phyloP scores from a whole-genome alignment of 31 red algal species.

The Bonnemaisonia californica region DNA sequence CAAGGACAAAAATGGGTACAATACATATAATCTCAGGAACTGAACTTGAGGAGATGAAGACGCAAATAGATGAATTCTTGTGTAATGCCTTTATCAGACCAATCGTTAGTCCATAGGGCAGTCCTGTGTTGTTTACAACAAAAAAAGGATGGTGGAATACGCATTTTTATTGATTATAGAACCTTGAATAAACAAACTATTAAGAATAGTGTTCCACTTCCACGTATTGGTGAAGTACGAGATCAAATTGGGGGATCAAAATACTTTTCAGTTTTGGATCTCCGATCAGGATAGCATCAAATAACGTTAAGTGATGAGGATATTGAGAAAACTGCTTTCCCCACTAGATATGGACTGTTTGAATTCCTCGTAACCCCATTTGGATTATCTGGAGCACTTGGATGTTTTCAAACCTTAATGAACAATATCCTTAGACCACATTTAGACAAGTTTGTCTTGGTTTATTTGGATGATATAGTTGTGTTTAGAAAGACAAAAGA shows the following conservation, averaged over 20 bases:
- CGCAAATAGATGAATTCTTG: slow-evolving; percentile 25
- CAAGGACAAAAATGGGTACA: background rate
- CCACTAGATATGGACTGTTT: too few species aligned
- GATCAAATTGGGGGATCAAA: too few species aligned
- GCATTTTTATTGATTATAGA: slow-evolving; percentile 33
- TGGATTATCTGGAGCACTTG: too few species aligned
- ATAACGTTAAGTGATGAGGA: too few species aligned
- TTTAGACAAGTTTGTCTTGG: slow-evolving; percentile 8
- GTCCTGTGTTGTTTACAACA: slow-evolving; percentile 25
- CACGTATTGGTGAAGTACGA: slow-evolving; percentile 43
- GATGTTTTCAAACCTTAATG: slow-evolving; percentile 31
- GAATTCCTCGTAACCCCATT: too few species aligned
- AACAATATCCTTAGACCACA: too few species aligned
- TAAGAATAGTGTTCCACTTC: slow-evolving; percentile 44
- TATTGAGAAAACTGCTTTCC: too few species aligned
- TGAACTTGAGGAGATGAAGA: slow-evolving; percentile 47
- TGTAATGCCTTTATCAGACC: slow-evolving; percentile 49
- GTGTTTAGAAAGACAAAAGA: slow-evolving; percentile 23
- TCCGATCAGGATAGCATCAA: too few species aligned
- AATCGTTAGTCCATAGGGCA: slow-evolving; percentile 62
- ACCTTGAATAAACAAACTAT: slow-evolving; percentile 48
- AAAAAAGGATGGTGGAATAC: slow-evolving; percentile 32
- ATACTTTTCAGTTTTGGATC: too few species aligned
- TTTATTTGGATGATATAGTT: slow-evolving; percentile 43
- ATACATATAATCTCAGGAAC: background rate